Conservation (phyloP, 2,329 filamentous ascomycete species). For the Aspergillus sp. region DNA sequence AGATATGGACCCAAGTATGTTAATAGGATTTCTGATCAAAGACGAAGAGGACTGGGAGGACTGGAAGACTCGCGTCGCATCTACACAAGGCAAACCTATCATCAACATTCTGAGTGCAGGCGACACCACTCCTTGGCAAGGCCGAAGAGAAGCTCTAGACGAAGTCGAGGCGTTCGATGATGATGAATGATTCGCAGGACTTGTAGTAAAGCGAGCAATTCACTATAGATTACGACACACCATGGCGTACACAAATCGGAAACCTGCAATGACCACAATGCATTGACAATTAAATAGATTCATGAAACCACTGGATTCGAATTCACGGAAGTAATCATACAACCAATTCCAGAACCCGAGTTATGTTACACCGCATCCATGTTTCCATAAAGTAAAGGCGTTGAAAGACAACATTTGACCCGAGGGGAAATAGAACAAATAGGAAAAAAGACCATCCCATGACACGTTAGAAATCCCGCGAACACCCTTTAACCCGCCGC, state of each 20-base stretch:
- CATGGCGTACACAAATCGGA: not conserved
- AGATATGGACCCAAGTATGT: slow-evolving; percentile 98
- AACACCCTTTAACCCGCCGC: slow-evolving; percentile 47
- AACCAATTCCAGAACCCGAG: slow-evolving; percentile 39
- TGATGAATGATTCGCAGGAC: not conserved
- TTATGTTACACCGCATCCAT: slow-evolving; percentile 49
- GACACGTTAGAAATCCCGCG: slow-evolving; percentile 48
- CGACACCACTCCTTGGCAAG: slow-evolving; percentile 52
- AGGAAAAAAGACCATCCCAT: slow-evolving; percentile 45
- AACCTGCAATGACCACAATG: not conserved
- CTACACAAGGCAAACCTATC: slow-evolving; percentile 77
- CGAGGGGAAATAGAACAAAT: slow-evolving; percentile 38
- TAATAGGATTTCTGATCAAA: slow-evolving; percentile 86
- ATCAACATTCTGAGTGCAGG: slow-evolving; percentile 77
- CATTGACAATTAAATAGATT: not conserved
- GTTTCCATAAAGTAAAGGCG: slow-evolving; percentile 37
- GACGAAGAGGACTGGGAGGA: slow-evolving; percentile 78
- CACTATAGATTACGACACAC: not conserved
- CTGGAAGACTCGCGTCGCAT: slow-evolving; percentile 75
- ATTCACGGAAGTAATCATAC: slow-evolving; percentile 35
- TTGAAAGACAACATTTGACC: slow-evolving; percentile 37
- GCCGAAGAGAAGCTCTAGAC: slow-evolving; percentile 74
- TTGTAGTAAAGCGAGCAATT: not conserved
- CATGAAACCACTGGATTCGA: slow-evolving; percentile 28
- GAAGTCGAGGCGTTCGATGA: slow-evolving; percentile 85